Conservation (phyloP, 352 stramenopile genomes). For the Phytophthora boehmeriae region DNA sequence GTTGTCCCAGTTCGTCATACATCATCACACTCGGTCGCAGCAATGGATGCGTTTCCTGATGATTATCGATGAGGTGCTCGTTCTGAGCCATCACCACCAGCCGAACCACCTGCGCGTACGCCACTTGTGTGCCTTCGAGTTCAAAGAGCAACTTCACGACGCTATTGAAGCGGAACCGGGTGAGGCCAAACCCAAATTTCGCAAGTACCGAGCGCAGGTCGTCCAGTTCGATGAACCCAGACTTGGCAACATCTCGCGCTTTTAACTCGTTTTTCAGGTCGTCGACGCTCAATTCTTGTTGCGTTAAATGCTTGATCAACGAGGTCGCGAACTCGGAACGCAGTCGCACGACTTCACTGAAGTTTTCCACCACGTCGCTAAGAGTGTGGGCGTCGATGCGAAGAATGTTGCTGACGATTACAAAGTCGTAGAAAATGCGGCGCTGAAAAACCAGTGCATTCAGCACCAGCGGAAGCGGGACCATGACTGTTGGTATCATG, state of each 20-base stretch:
- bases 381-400: conserved; percentile 57
- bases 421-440: conserved; percentile 63
- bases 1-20: conserved; percentile 15
- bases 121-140: conserved; percentile 36
- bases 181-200: conserved; percentile 48
- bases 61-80: conserved; percentile 20
- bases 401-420: conserved; percentile 56
- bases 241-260: conserved; percentile 25
- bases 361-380: conserved; percentile 61
- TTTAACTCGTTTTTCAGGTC: conserved; percentile 44
- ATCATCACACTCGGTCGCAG: conserved; percentile 25
- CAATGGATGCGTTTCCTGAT: conserved; percentile 16
- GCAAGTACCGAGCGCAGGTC: conserved; percentile 44
- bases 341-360: conserved; percentile 54
- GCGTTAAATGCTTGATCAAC: conserved; percentile 27
- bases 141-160: conserved; percentile 60
- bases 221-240: conserved; percentile 44
- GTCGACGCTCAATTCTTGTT: conserved; percentile 13
- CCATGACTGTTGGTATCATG: conserved; percentile 23
- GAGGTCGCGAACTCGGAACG: conserved; percentile 51
- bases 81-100: conserved; percentile 42
- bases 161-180: conserved; percentile 63
- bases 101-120: conserved; percentile 49
- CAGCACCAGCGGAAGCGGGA: conserved; percentile 45
- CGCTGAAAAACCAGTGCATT: conserved; percentile 62